These are phyloP conservation scores for Naganishia vaughanmartiniae DNA, from an alignment of 768 basidiomycete species.

Conservation along the genomic window DNA sequence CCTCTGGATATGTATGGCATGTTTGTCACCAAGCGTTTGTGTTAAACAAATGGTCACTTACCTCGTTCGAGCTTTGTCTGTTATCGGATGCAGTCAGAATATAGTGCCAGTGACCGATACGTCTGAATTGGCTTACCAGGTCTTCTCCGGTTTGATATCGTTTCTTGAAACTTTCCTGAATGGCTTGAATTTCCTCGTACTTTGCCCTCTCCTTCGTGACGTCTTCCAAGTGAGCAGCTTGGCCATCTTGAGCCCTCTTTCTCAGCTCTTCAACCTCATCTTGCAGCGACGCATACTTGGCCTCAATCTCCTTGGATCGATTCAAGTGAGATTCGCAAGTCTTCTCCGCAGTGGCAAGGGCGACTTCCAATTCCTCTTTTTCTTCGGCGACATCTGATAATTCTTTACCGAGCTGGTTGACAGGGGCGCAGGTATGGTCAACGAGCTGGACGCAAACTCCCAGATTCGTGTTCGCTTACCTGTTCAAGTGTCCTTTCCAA, in stretches of 20 bases:
- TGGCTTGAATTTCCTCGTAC: not conserved
- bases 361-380: not conserved
- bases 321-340: not conserved
- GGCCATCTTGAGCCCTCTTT: slow-evolving; percentile 20
- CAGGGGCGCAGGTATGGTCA: not conserved
- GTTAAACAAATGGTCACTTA: not conserved
- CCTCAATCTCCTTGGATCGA: not conserved
- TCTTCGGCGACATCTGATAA: not conserved
- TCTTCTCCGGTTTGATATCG: slow-evolving; percentile 11
- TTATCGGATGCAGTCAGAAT: not conserved
- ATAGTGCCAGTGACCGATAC: not conserved
- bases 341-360: not conserved
- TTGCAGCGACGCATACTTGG: not conserved
- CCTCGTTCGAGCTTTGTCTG: slow-evolving; percentile 8
- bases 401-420: not conserved
- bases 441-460: too few species aligned
- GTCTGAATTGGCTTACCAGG: slow-evolving; percentile 4
- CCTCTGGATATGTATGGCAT: not conserved
- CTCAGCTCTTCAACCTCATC: slow-evolving; percentile 9
- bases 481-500: not conserved
- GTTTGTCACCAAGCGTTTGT: not conserved
- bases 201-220: slow-evolving; percentile 7
- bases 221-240: slow-evolving; percentile 12
- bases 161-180: slow-evolving; percentile 12
- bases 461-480: not conserved